A percentile compares a stretch with the other conserved stretches of the same genome.
Evolutionary conservation across 2,329 filamentous ascomycete genomes (phyloP).

Genomic region (Sclerotiophoma versabilis): DNA sequence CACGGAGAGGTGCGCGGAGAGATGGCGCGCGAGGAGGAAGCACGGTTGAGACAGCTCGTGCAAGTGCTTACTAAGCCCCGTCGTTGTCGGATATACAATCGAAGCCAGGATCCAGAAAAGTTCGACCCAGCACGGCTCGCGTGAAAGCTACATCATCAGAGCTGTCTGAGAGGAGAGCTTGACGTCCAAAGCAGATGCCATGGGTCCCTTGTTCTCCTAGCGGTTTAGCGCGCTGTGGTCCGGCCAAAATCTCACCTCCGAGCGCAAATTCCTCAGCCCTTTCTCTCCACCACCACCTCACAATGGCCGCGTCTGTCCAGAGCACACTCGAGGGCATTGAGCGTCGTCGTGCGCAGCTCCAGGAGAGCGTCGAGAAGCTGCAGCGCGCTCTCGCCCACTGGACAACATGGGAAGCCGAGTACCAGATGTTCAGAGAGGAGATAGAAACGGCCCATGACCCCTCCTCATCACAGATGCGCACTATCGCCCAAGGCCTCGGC

Average conservation of each 20-base stretch:
- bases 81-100: not conserved
- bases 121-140: too few relatives aligned
- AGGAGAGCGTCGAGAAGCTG: slow-evolving; percentile 77
- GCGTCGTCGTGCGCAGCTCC: slow-evolving; percentile 75
- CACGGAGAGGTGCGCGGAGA: not conserved
- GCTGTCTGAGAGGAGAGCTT: not conserved
- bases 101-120: not conserved
- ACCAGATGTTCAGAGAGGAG: slow-evolving; percentile 86
- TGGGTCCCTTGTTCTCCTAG: slow-evolving; percentile 17
- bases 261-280: not conserved
- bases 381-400: slow-evolving; percentile 82
- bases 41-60: too few relatives aligned
- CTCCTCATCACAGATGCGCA: slow-evolving; percentile 39
- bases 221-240: slow-evolving; percentile 22
- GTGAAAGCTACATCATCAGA: not conserved
- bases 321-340: slow-evolving; percentile 73
- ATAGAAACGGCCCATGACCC: slow-evolving; percentile 59
- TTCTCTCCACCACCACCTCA: slow-evolving; percentile 8
- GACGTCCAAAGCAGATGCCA: slow-evolving; percentile 8
- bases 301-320: slow-evolving; percentile 39
- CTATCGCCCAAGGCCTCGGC: slow-evolving; percentile 65
- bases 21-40: not conserved
- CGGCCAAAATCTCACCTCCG: slow-evolving; percentile 5
- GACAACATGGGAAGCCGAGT: slow-evolving; percentile 90
- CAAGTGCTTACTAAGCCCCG: slow-evolving; percentile 4